Base-by-base conservation (phyloP, 2,329 filamentous ascomycete genomes). In the Colletotrichum sp. region DNA sequence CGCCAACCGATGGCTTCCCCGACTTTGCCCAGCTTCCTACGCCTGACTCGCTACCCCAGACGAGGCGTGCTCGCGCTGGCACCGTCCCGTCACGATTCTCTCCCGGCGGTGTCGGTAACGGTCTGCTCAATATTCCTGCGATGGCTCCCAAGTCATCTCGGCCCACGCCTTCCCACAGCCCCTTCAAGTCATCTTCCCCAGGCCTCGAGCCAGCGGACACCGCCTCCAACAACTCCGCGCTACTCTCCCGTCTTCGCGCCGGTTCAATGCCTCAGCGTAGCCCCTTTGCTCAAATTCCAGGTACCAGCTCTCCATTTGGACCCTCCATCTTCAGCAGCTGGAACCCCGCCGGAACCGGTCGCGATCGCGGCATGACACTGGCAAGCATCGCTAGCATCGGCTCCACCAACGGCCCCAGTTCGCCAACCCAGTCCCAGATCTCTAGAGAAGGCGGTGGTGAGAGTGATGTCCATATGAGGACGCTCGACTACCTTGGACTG, bases 61-160 rank as follows among this genome's bases (percentile, higher is more conserved):
- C 92, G 64, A 92, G 97, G 79, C 93, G 97, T 83, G 94, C 95
- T 80, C 93, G 97, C 84, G 97, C 97, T 77, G 97, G 97, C 79
- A 99, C 97, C 5, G 93, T 99, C n/a, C 97, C 97, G 27, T 99
- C 97, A 62, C 92, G 96, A 78, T 98, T 99, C 83, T 96, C 96
- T 34, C 94, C 95, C 19, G 93, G 94, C 30, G 92, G 92, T 69
- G 90, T 91, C 7, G 88, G 91, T 73, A 93, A 90, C 81, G 90
- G 91, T 32, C 84, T 93, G 70, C 83, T 90, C 44, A 90, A 88
- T 79, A 85, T 92, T 19, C 90, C 93, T 13, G 83, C 86, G 25
- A 80, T 91, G 80, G 90, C 94, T 66, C 91, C 95, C 69, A 97
- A 98, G 83, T 94, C 95, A 8, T 95, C 95, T 36, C 93, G 96